phyloP scores from a whole-genome alignment of 768 basidiomycete species.

The Amanita subjunquillea region DNA sequence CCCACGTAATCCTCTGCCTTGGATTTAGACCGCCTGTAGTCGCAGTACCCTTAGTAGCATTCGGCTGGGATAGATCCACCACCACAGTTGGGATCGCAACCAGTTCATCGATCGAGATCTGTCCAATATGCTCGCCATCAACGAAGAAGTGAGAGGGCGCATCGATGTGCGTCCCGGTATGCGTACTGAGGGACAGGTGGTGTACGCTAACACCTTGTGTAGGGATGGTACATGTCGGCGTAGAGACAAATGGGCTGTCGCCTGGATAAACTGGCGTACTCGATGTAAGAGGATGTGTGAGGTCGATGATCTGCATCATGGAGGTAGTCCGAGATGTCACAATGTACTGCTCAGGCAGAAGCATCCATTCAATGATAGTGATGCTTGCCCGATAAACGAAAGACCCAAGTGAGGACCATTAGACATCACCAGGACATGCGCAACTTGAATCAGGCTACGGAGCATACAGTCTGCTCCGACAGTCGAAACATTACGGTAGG shows the following conservation, averaged over 20 bases:
- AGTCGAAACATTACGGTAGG: too few species aligned
- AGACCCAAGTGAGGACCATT: too few species aligned
- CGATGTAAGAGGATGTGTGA: conserved; percentile 38
- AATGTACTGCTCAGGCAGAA: too few species aligned
- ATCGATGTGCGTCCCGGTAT: conserved; percentile 75
- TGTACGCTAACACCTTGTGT: conserved; percentile 42
- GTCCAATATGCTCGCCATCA: conserved; percentile 45
- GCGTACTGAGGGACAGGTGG: conserved; percentile 47
- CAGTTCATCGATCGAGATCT: conserved; percentile 36
- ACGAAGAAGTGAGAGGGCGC: conserved; percentile 65
- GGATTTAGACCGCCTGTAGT: conserved; percentile 3
- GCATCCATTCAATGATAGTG: too few species aligned
- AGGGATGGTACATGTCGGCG: conserved; percentile 26
- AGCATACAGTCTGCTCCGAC: too few species aligned
- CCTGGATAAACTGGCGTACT: conserved; percentile 43
- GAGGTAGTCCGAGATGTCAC: too few species aligned
- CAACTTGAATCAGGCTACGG: too few species aligned
- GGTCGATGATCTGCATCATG: conserved; percentile 31
- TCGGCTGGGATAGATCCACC: conserved; percentile 30
- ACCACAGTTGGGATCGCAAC: conserved; percentile 48
- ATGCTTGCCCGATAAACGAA: too few species aligned
- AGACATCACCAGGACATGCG: too few species aligned
- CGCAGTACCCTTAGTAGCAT: not conserved
- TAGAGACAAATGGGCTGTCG: conserved; percentile 37
- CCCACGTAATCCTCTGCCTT: conserved; percentile 48